Conservation (phyloP, 2,329 filamentous ascomycete genomes). For the Alternaria arbusti region DNA sequence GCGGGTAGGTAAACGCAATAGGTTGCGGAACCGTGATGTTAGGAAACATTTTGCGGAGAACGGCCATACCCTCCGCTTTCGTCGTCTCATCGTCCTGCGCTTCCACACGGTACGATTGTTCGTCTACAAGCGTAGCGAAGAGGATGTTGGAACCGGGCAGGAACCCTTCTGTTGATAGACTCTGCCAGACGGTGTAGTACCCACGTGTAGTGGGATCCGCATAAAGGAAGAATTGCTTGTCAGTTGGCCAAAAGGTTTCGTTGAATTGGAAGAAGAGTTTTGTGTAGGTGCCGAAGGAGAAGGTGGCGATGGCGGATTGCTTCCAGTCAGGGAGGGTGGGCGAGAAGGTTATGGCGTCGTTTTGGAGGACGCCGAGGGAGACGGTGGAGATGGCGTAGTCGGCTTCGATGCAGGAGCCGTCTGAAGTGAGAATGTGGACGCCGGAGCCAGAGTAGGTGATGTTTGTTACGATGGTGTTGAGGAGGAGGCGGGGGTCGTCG, state of each 20-base stretch:
- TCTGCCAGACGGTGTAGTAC: conserved; percentile 69
- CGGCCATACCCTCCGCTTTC: conserved; percentile 61
- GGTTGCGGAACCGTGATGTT: conserved; percentile 64
- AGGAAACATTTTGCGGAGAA: conserved; percentile 68
- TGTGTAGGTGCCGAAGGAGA: conserved; percentile 74
- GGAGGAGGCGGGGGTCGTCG: conserved; percentile 63
- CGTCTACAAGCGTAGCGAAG: conserved; percentile 67
- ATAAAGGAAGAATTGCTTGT: conserved; percentile 63
- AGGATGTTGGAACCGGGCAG: conserved; percentile 67
- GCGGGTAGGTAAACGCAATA: conserved; percentile 65
- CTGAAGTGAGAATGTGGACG: conserved; percentile 60
- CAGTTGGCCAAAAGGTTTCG: conserved; percentile 68
- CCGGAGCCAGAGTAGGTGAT: conserved; percentile 61
- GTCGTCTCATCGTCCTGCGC: conserved; percentile 65
- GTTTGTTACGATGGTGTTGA: conserved; percentile 64
- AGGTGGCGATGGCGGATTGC: conserved; percentile 66
- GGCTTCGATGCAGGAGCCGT: conserved; percentile 64
- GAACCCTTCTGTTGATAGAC: conserved; percentile 64
- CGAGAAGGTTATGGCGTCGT: conserved; percentile 63
- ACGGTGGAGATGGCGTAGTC: conserved; percentile 72
- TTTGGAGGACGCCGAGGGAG: conserved; percentile 71
- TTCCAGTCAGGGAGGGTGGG: conserved; percentile 70
- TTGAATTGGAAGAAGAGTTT: conserved; percentile 76
- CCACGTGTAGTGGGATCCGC: conserved; percentile 57
- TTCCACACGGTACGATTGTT: conserved; percentile 65